Evolutionary conservation across 768 basidiomycete genomes (phyloP).

Genomic region (Tylopilus subfusipes): DNA sequence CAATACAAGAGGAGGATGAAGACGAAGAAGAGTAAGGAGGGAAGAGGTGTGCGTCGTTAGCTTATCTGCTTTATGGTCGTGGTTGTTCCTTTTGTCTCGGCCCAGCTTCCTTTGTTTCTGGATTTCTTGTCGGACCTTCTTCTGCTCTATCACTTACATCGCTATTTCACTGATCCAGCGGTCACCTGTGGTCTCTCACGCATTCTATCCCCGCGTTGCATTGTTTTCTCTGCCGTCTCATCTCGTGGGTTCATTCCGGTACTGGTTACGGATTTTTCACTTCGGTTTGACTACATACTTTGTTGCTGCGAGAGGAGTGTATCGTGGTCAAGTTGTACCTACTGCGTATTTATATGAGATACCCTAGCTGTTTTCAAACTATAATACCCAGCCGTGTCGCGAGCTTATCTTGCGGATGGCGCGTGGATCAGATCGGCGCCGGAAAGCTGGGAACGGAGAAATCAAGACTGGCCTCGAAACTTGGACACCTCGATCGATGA

Average conservation of each 20-base stretch:
- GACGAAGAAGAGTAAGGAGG: constrained; percentile 61
- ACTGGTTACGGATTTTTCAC: constrained; percentile 22
- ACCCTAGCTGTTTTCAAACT: constrained; percentile 20
- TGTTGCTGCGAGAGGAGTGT: constrained; percentile 1
- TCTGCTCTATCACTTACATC: constrained; percentile 8
- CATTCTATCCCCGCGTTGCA: constrained; percentile 4
- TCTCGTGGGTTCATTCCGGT: constrained; percentile 12
- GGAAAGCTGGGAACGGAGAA: no score
- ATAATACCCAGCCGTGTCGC: not conserved
- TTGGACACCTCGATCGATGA: no score
- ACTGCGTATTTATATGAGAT: constrained; percentile 21
- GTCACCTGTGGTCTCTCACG: constrained; percentile 1
- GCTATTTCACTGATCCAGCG: constrained; percentile 15
- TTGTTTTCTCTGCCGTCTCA: not conserved
- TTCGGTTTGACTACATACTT: constrained; percentile 1
- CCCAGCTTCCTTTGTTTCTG: not conserved
- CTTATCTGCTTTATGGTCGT: constrained; percentile 6
- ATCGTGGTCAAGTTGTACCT: constrained; percentile 8
- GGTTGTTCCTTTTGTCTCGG: constrained; percentile 8
- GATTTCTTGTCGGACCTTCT: constrained; percentile 3
- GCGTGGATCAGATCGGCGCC: no score
- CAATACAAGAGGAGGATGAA: constrained; percentile 86
- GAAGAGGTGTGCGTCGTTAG: constrained; percentile 5
- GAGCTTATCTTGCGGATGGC: no score
- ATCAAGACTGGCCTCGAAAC: no score